Evolutionary conservation across 2,329 filamentous ascomycete genomes (phyloP).

Genomic region (Parafenestella ontariensis): DNA sequence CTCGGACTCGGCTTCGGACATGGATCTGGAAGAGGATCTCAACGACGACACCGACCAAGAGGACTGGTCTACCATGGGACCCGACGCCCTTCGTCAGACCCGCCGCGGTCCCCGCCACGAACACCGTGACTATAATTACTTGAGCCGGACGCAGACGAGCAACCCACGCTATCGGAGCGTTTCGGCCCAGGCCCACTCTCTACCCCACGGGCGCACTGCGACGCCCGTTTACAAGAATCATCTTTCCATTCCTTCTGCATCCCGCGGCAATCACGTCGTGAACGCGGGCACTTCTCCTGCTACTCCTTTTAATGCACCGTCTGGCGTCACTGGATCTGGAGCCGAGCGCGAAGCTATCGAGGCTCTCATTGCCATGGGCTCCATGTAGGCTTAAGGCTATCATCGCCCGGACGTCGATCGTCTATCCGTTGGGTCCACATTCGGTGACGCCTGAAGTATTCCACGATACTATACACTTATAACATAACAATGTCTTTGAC

Average conservation of each 20-base stretch:
- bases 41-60: conserved; percentile 90
- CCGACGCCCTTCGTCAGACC: conserved; percentile 78
- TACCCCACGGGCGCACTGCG: conserved; percentile 31
- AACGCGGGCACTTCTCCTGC: conserved; percentile 29
- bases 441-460: neutral
- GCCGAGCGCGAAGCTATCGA: conserved; percentile 82
- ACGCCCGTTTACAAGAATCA: conserved; percentile 37
- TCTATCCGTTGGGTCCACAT: no score
- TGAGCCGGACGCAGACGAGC: conserved; percentile 45
- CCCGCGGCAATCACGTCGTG: conserved; percentile 38
- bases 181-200: conserved; percentile 36
- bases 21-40: conserved; percentile 74
- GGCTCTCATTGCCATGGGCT: conserved; percentile 80
- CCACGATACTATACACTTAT: conserved; percentile 5
- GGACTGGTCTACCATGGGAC: conserved; percentile 91
- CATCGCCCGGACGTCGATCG: conserved; percentile 22
- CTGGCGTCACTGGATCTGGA: conserved; percentile 36
- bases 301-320: conserved; percentile 34
- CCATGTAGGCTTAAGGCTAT: conserved; percentile 59
- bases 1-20: conserved; percentile 75
- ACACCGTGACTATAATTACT: conserved; percentile 49
- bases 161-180: conserved; percentile 35
- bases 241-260: conserved; percentile 40
- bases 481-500: conserved; percentile 8
- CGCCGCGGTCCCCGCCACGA: conserved; percentile 38